Base-by-base conservation (phyloP, 108 stramenopile genomes). In the Stephanodiscus triporus region DNA sequence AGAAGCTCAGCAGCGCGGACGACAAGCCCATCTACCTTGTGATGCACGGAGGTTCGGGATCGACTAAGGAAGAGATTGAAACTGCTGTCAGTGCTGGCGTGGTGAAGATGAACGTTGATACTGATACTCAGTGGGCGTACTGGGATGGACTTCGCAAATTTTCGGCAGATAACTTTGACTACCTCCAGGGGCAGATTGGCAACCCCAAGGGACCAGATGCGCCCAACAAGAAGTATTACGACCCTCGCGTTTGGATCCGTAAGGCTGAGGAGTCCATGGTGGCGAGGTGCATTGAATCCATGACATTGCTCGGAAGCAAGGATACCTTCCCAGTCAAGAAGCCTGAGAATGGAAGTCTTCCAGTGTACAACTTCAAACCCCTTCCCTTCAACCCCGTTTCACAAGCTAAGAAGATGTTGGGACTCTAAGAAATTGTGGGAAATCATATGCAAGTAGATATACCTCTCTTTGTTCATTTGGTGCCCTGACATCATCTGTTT, bases 211-310 rank as follows among this genome's bases (percentile, higher is more conserved):
- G 98, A 20, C 74, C 84, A 20, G 98, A 98, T 73, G 97, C 96
- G 78, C 98, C 98, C 26, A 98, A 98, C 97, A 98, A 98, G 88
- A 98, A 98, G 84, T 97, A 87, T 83, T 98, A 98, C 86, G 98
- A 98, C 77, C 97, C 97, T 22, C 95, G 97, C 74, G 92, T 92
- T 50, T 97, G 96, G 96, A 63, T 96, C 64, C 96, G 97, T 73
- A 94, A 96, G 89, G 96, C 96, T 30, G 96, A 98, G 87, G 96
- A 97, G 77, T 70, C 80, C 80, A 98, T 97, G 96, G 73, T 75
- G 22, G 86, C 78, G 17, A 89, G 97, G 67, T 85, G 95, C 37
- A 86, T 81, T 72, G 81, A 83, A 24, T 86, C 85, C 56, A 90
- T 91, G 76, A 95, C 96, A 50, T 95, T 96, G 79, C 85, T 98